Percentiles rank a stretch among this genome's conserved stretches.
Conservation (phyloP, 2,329 filamentous ascomycete genomes). For the Dryadomyces quercivorus region DNA sequence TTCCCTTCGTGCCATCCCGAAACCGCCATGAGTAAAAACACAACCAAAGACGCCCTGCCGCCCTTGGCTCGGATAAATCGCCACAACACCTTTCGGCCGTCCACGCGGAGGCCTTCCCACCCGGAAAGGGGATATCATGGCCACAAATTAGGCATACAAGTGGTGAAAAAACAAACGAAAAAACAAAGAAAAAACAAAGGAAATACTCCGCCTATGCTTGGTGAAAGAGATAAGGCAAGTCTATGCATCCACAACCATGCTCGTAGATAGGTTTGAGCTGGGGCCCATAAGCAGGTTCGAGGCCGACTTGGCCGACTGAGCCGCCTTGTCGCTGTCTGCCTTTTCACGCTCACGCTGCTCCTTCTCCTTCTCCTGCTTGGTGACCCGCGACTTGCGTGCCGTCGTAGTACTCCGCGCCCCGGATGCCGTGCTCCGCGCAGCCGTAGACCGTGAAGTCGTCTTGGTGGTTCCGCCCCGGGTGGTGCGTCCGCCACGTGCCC, state of each 20-base stretch:
- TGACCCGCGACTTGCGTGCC: conserved; percentile 71
- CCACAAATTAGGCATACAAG: neutral
- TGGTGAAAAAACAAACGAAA: neutral
- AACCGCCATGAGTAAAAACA: neutral
- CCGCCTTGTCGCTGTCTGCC: conserved; percentile 38
- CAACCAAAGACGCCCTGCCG: neutral
- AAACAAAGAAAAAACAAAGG: neutral
- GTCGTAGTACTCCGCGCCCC: conserved; percentile 66
- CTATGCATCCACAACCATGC: conserved; percentile 7
- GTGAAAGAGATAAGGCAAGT: neutral
- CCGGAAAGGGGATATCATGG: neutral
- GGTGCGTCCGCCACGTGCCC: conserved; percentile 40
- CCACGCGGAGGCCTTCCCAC: neutral
- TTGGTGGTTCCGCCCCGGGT: conserved; percentile 32
- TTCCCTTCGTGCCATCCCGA: neutral
- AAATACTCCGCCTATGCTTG: neutral
- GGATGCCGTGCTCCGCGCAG: conserved; percentile 38
- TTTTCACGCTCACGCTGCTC: conserved; percentile 74
- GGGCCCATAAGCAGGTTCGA: neutral
- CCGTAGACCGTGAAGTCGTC: conserved; percentile 44
- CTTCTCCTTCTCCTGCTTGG: conserved; percentile 74
- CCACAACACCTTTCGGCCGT: neutral
- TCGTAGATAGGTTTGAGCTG: conserved; percentile 2
- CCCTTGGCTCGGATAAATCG: neutral
- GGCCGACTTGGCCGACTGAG: conserved; percentile 1